Conservation (phyloP, 2,329 filamentous ascomycete species). For the Cladophialophora exuberans region DNA sequence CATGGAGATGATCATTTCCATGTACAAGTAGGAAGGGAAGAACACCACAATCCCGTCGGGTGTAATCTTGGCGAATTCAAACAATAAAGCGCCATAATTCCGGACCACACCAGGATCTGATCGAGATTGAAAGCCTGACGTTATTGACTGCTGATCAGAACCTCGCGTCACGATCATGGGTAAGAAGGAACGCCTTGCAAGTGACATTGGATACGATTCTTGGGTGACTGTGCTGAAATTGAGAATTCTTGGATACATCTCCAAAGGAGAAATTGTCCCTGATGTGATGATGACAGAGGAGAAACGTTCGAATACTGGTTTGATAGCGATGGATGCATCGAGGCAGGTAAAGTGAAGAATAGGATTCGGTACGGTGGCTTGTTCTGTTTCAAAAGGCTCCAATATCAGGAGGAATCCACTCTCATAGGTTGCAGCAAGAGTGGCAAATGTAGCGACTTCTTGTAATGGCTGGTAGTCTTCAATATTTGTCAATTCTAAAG, state of each 20-base stretch:
- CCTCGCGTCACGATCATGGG: constrained; percentile 97
- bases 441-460: constrained; percentile 97
- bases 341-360: constrained; percentile 97
- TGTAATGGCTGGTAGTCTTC: constrained; percentile 97
- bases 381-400: constrained; percentile 96
- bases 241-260: constrained; percentile 99
- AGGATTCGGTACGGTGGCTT: constrained; percentile 92
- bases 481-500: constrained; percentile 93
- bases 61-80: constrained; percentile 93
- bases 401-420: constrained; percentile 94
- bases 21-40: constrained; percentile 97
- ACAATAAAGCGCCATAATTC: constrained; percentile 91
- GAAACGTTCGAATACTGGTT: constrained; percentile 95
- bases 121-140: constrained; percentile 90
- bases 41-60: constrained; percentile 99
- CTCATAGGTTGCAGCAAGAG: constrained; percentile 93
- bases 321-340: constrained; percentile 96
- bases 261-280: constrained; percentile 91
- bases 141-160: constrained; percentile 90
- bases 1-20: constrained; percentile 98
- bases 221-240: constrained; percentile 90
- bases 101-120: constrained; percentile 96
- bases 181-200: constrained; percentile 90
- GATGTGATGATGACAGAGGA: constrained; percentile 98
- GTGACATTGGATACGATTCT: constrained; percentile 96